Conservation (phyloP, 2,329 filamentous ascomycete genomes). For the Pseudocercospora fuligena region DNA sequence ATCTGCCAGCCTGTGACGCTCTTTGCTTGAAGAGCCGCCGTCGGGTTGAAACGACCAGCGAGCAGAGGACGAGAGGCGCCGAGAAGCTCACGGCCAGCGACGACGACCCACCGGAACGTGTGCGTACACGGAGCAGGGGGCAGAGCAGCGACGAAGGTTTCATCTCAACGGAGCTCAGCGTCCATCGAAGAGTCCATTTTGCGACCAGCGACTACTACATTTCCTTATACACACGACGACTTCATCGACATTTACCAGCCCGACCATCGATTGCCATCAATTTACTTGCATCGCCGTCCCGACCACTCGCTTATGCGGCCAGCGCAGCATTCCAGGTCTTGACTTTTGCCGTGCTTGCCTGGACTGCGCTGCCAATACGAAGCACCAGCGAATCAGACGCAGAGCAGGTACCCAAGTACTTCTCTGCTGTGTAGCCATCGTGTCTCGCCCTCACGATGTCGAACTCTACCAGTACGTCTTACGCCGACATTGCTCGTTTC, state of each 20-base stretch:
- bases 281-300: not conserved
- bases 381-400: not conserved
- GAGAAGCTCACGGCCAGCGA: not conserved
- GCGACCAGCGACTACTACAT: not conserved
- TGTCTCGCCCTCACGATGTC: slow-evolving; percentile 1
- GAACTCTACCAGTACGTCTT: slow-evolving; percentile 13
- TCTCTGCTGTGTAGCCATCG: not conserved
- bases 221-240: not conserved
- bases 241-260: not conserved
- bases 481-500: not conserved
- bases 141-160: not conserved
- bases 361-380: not conserved
- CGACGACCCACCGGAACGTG: not conserved
- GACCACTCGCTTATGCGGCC: not conserved
- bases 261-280: too few relatives aligned
- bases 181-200: not conserved
- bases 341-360: not conserved
- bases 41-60: not conserved
- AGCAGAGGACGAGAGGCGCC: not conserved
- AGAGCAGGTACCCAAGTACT: slow-evolving; percentile 2
- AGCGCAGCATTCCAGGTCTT: slow-evolving; percentile 4
- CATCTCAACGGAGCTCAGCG: not conserved
- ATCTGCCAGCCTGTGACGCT: slow-evolving; percentile 1
- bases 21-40: slow-evolving; percentile 1
- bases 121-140: not conserved